phyloP scores from a whole-genome alignment of 208 protist genomes.

The Angomonas ambiguus region DNA sequence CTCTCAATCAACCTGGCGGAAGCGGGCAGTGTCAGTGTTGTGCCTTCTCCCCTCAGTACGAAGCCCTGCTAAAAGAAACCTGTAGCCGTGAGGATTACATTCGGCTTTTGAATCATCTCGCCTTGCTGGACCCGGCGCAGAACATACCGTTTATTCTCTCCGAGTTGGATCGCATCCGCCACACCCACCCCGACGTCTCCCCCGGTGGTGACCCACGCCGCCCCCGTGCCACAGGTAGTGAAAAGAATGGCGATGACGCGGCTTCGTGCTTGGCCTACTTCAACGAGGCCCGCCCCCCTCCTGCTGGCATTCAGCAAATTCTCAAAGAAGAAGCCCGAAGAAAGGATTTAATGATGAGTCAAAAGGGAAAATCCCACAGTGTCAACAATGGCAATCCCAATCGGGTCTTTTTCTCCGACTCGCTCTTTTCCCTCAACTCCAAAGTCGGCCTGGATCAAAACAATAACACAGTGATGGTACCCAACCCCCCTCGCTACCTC shows the following conservation, averaged over 20 bases:
- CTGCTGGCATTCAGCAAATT: background rate
- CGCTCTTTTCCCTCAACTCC: background rate
- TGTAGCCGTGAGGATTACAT: background rate
- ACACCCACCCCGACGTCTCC: no score
- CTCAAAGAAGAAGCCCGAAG: background rate
- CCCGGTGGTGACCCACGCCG: no score
- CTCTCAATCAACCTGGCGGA: background rate
- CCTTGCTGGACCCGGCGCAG: background rate
- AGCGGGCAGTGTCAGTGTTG: background rate
- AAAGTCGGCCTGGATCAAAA: background rate
- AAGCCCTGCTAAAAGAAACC: background rate
- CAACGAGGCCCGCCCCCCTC: background rate
- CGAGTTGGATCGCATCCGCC: background rate
- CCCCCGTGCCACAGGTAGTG: no score
- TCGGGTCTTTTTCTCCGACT: background rate
- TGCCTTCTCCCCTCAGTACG: background rate
- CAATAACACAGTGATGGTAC: background rate
- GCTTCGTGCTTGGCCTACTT: background rate
- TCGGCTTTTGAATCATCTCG: background rate
- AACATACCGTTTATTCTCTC: background rate
- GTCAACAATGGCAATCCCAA: background rate
- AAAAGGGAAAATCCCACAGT: background rate
- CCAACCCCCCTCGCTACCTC: background rate
- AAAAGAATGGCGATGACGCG: no score
- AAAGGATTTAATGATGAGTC: background rate